phyloP scores from a whole-genome alignment of 2,329 filamentous ascomycete genomes.

The Monascus ruber region DNA sequence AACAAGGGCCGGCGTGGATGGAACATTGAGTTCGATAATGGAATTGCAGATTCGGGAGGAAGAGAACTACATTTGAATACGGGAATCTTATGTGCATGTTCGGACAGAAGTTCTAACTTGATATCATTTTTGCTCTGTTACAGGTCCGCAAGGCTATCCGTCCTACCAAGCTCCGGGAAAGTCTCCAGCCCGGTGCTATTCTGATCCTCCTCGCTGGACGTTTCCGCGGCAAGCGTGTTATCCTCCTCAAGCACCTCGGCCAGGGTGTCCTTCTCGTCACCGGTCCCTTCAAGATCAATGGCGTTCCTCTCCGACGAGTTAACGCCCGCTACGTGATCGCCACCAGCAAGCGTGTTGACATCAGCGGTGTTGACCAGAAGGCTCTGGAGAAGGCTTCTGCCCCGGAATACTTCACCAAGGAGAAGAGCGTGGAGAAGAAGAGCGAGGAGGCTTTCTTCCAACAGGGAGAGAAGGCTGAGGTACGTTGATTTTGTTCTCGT shows the following conservation, averaged over 20 bases:
- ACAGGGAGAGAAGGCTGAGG: conserved; percentile 96
- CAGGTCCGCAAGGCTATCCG: conserved; percentile 92
- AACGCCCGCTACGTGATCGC: conserved; percentile 41
- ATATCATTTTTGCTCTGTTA: conserved; percentile 12
- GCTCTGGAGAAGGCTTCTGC: conserved; percentile 73
- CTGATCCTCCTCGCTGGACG: conserved; percentile 98
- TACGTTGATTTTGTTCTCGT: conserved; percentile 38
- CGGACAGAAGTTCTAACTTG: conserved; percentile 12
- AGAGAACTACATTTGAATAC: background rate
- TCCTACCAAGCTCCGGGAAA: conserved; percentile 73
- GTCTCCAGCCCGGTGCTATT: conserved; percentile 87
- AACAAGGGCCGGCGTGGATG: conserved; percentile 12
- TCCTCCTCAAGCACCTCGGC: conserved; percentile 94
- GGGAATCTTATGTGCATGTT: background rate
- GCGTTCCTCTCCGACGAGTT: conserved; percentile 81
- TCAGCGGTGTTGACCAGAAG: conserved; percentile 65
- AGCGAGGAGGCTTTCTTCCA: conserved; percentile 99
- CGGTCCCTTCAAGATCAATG: conserved; percentile 99
- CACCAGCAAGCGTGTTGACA: conserved; percentile 40
- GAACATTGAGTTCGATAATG: conserved; percentile 11
- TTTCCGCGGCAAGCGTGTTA: conserved; percentile 99
- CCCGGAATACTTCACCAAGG: conserved; percentile 89
- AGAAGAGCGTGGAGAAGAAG: conserved; percentile 87
- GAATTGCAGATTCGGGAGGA: conserved; percentile 5
- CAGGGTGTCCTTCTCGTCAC: conserved; percentile 98